Conservation (phyloP, 2,329 filamentous ascomycete genomes). For the Aspergillus sp. region DNA sequence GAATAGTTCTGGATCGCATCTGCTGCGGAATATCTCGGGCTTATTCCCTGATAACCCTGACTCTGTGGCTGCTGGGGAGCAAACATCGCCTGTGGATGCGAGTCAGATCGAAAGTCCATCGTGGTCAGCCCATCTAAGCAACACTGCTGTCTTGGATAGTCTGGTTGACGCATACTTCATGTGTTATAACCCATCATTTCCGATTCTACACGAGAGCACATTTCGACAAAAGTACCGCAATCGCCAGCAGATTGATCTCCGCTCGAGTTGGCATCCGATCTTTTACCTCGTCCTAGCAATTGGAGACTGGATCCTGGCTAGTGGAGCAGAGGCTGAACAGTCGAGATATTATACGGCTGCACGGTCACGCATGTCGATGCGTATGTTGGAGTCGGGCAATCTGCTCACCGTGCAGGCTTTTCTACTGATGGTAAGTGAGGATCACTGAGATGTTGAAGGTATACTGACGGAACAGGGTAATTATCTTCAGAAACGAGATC, state of each 20-base stretch:
- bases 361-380: conserved; percentile 18
- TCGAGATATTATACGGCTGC: conserved; percentile 13
- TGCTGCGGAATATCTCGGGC: conserved; percentile 9
- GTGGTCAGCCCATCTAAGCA: conserved; percentile 1
- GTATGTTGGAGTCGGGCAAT: conserved; percentile 25
- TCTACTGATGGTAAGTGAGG: conserved; percentile 23
- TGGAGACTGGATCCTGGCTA: conserved; percentile 14
- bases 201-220: conserved; percentile 21
- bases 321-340: conserved; percentile 6
- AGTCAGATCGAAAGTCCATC: background rate
- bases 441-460: background rate
- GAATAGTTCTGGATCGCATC: conserved; percentile 9
- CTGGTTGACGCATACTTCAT: conserved; percentile 23
- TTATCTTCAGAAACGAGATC: conserved; percentile 49
- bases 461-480: conserved; percentile 26
- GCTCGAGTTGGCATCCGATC: conserved; percentile 18
- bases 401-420: conserved; percentile 27
- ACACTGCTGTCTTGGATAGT: conserved; percentile 6
- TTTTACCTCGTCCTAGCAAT: conserved; percentile 21
- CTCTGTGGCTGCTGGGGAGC: background rate
- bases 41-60: conserved; percentile 4
- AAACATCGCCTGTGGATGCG: background rate
- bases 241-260: conserved; percentile 5
- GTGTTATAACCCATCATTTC: conserved; percentile 20
- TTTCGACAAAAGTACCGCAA: conserved; percentile 16